Evolutionary conservation across 176 grass and related monocot genomes (phyloP).

Genomic region (Eremochloa ophiuroides): DNA sequence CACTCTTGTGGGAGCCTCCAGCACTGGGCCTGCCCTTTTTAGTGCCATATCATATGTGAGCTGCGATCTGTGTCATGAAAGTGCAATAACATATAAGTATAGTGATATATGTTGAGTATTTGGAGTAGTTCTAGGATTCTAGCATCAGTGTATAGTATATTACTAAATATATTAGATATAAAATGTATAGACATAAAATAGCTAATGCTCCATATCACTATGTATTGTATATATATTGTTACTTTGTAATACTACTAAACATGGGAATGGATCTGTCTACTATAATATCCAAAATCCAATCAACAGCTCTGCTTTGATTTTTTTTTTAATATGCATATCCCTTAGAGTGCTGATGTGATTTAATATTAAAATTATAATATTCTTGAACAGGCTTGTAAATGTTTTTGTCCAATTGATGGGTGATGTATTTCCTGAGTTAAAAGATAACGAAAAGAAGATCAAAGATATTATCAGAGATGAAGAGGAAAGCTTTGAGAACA

Average conservation of each 20-base stretch:
- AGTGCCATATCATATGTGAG: neutral
- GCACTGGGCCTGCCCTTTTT: no score
- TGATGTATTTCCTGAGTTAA: slow-evolving; percentile 91
- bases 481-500: slow-evolving; percentile 97
- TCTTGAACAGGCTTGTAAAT: slow-evolving; percentile 70
- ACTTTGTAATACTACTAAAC: neutral
- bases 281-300: neutral
- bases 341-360: neutral
- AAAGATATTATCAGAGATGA: slow-evolving; percentile 84
- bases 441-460: slow-evolving; percentile 64
- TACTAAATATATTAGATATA: neutral
- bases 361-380: neutral
- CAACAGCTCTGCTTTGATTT: neutral
- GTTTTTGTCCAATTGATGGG: slow-evolving; percentile 79
- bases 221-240: neutral
- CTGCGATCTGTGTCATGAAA: neutral
- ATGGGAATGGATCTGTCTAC: neutral
- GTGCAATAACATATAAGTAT: neutral
- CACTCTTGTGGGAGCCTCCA: no score
- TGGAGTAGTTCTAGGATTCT: neutral
- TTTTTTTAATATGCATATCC: neutral
- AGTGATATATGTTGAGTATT: neutral
- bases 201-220: neutral
- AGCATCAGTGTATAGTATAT: neutral
- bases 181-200: neutral